A percentile compares a stretch with the other conserved stretches of the same genome.
Conservation (phyloP, 495 filamentous ascomycete genomes). For the Penicillium flavigenum region DNA sequence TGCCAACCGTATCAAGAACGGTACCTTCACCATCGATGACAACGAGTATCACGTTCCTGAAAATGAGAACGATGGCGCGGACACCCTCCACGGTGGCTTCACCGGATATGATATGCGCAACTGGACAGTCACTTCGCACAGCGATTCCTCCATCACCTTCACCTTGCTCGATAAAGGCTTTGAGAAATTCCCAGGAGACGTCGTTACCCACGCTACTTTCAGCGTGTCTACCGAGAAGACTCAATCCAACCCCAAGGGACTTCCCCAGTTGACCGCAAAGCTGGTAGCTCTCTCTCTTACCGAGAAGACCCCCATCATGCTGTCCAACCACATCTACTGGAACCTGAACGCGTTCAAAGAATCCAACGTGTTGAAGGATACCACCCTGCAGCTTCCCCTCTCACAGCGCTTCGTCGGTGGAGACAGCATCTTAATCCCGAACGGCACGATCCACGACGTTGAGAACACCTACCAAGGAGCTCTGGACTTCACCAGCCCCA, state of each 20-base stretch:
- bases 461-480: constrained; percentile 57
- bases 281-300: constrained; percentile 68
- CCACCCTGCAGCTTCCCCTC: constrained; percentile 68
- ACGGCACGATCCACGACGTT: constrained; percentile 66
- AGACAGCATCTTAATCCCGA: constrained; percentile 76
- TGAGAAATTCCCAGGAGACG: constrained; percentile 77
- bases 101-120: constrained; percentile 81
- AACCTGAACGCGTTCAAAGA: constrained; percentile 82
- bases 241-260: constrained; percentile 40
- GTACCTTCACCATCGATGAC: constrained; percentile 71
- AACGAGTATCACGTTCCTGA: constrained; percentile 59
- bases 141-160: constrained; percentile 71
- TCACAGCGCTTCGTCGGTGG: constrained; percentile 66
- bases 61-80: constrained; percentile 68
- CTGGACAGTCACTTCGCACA: constrained; percentile 72
- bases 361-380: constrained; percentile 66
- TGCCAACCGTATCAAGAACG: constrained; percentile 86
- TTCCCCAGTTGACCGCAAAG: constrained; percentile 47
- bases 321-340: constrained; percentile 83
- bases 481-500: constrained; percentile 76
- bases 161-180: constrained; percentile 70
- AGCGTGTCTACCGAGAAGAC: constrained; percentile 47
- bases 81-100: constrained; percentile 80
- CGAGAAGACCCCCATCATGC: constrained; percentile 79
- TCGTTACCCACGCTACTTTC: constrained; percentile 76